Percentiles rank a stretch among this genome's conserved stretches.
Evolutionary conservation across 1,284 basidiomycete species (phyloP).

Genomic region (Cutaneotrichosporon sp.): DNA sequence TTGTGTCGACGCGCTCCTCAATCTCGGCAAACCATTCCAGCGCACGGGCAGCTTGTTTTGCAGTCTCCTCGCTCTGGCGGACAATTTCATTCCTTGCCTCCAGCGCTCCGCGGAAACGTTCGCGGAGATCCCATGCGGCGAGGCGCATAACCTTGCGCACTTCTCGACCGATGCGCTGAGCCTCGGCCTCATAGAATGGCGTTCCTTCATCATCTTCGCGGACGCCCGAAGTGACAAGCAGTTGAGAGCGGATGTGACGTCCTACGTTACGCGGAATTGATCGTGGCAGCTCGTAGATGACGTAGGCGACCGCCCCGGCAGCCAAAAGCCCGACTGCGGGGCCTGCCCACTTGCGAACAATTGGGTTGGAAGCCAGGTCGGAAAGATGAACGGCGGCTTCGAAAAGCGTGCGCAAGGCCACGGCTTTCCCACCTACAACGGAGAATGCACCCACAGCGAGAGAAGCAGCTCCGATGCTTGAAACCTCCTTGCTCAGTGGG

Average conservation of each 20-base stretch:
- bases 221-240: conserved; percentile 45
- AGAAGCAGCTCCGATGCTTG: conserved; percentile 67
- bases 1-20: conserved; percentile 56
- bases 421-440: conserved; percentile 72
- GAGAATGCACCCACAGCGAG: conserved; percentile 81
- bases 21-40: conserved; percentile 66
- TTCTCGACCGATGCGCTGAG: conserved; percentile 71
- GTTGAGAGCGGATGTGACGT: conserved; percentile 57
- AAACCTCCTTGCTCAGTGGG: conserved; percentile 43
- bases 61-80: conserved; percentile 67
- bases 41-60: conserved; percentile 65
- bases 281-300: conserved; percentile 81
- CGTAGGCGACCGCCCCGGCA: conserved; percentile 72
- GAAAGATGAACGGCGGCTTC: conserved; percentile 68
- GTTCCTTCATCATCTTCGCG: conserved; percentile 41
- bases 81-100: conserved; percentile 73
- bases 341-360: conserved; percentile 77
- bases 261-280: conserved; percentile 91
- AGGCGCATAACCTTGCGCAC: conserved; percentile 89
- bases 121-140: conserved; percentile 85
- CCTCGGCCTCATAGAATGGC: conserved; percentile 66
- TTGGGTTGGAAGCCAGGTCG: conserved; percentile 77
- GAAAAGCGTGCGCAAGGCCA: conserved; percentile 72
- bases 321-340: conserved; percentile 69
- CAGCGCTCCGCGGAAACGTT: conserved; percentile 74